Base-by-base conservation (phyloP, 352 stramenopile species). In the Globisporangium iwayamae region DNA sequence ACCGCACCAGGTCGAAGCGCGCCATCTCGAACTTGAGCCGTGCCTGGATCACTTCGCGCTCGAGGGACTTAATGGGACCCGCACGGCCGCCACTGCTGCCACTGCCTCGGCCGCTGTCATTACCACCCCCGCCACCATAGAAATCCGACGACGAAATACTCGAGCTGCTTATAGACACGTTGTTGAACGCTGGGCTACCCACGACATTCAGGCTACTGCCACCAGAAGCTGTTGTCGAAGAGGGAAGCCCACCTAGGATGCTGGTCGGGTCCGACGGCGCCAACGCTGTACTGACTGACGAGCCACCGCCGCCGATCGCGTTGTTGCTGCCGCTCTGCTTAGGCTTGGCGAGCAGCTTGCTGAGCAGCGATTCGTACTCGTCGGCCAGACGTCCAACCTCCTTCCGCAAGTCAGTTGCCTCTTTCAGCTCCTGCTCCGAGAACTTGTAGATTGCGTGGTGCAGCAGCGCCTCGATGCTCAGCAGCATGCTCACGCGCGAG, bases 1-100 rank as follows among this genome's bases (percentile, higher is more conserved):
- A 91, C 8, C 87, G 83, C 56, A 96, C 87, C 11, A 92, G 68
- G 53, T 96, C 87, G 52, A 94, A 96, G 3, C 87, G 85, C 28
- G 87, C 85, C 18, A 94, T 67, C 63, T 96, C 87, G 64, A 94
- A 96, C 3, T 81, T 76, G 51, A 78, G 75, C 16, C 84, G 77
- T 11, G 78, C 74, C 36, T 79, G 62, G 39, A 87, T 75, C 25
- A 90, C 81, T 6, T 94, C 83, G 48, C 84, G 72, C 53, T 95
- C 86, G 11, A 93, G 67, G 3, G 80, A 69, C 46, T 80, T 78
- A 8, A 36, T 36, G 10, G 50, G 20, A 2, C 20, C 34, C n/a
- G 7, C 14, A 46, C 57, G 38, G 1, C 7, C 25, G 1, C 7
- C 25, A 25, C 10, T 46, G 2, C 51, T 34, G n/a, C 30, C 56